Base-by-base conservation (phyloP, 1,284 basidiomycete species). In the Porodaedalea pini region DNA sequence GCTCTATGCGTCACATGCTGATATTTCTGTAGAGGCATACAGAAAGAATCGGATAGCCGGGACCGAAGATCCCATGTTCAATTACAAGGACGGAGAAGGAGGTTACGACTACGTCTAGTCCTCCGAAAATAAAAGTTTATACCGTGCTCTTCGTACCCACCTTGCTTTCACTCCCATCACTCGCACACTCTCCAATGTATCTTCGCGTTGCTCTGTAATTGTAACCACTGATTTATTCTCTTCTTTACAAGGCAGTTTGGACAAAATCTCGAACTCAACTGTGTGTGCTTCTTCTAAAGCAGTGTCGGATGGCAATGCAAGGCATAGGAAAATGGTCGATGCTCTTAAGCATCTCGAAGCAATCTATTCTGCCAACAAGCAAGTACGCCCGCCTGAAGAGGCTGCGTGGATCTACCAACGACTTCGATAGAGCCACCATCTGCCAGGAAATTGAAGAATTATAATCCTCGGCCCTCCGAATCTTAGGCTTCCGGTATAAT, bases 1-100 rank as follows among this genome's bases (percentile, higher is more conserved):
- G 49, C 37, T 4, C 40, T 39, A 39, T 41, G 32, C 25, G 13
- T 39, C 41, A 60, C 29, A 54, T 59, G 17, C 32, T 63, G 61
- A 62, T 57, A 62, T 61, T 54, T 57, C 63, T 68, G 57, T 75
- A 91, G 90, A 95, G 83, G 86, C 86, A 17, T 95, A 94, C 71
- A 80, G 92, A 51, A 86, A 90, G 82, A 83, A 72, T 53, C 79
- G 85, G 51, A 58, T 62, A 6, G 69, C 70, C 73, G 80, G 64
- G 79, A 74, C 78, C 23, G 90, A 94, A 59, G 92, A 95, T 70
- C 92, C 92, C 2, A 94, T 95, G 90, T 88, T 88, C 32, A 89
- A 89, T 65, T 92, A 94, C 69, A 77, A 88, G 25, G 88, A 91
- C 68, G 64, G 66, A 41, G 80, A 77, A 17, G 56, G 41, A 51